A percentile compares a stretch with the other conserved stretches of the same genome.
These are phyloP conservation scores for Micromonas commoda DNA, from an alignment of 139 green algal species.

Conservation along the genomic window DNA sequence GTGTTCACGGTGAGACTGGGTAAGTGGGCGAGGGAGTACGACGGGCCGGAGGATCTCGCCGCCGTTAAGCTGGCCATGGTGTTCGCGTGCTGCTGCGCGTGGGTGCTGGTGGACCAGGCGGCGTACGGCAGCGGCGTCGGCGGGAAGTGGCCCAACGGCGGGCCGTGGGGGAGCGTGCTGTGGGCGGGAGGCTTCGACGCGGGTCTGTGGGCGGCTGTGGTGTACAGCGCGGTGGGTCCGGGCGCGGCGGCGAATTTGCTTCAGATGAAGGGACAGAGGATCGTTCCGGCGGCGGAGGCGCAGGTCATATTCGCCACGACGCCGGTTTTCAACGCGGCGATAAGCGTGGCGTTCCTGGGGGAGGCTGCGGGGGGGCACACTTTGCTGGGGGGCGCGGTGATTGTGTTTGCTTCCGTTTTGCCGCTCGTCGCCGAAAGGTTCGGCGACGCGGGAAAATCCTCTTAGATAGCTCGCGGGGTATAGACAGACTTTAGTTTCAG, in stretches of 20 bases:
- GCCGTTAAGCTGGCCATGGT: not conserved
- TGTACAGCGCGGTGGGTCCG: not conserved
- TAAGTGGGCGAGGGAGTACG: not conserved
- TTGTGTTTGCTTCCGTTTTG: not conserved
- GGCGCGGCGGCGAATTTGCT: not conserved
- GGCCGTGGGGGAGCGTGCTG: not conserved
- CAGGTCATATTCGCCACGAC: conserved; percentile 22
- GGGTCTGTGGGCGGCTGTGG: not conserved
- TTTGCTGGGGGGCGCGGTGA: not conserved
- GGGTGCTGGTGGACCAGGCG: not conserved
- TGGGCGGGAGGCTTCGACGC: not conserved
- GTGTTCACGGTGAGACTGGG: not conserved
- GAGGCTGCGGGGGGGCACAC: not conserved
- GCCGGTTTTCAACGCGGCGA: conserved; percentile 9
- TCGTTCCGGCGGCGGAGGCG: conserved; percentile 14
- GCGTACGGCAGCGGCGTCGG: not conserved
- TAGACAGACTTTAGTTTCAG: too few relatives aligned
- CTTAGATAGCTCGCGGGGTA: too few relatives aligned
- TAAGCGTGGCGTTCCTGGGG: not conserved
- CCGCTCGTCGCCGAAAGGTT: not conserved
- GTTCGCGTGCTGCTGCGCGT: not conserved
- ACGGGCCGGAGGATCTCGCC: not conserved
- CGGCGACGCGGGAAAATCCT: not conserved
- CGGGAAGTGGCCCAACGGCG: too few relatives aligned
- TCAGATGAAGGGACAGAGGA: not conserved